Evolutionary conservation across 371 early-diverging fungal genomes (phyloP), one percentile per base, ranked within the genome.

Genomic region (Apophysomyces variabilis): DNA sequence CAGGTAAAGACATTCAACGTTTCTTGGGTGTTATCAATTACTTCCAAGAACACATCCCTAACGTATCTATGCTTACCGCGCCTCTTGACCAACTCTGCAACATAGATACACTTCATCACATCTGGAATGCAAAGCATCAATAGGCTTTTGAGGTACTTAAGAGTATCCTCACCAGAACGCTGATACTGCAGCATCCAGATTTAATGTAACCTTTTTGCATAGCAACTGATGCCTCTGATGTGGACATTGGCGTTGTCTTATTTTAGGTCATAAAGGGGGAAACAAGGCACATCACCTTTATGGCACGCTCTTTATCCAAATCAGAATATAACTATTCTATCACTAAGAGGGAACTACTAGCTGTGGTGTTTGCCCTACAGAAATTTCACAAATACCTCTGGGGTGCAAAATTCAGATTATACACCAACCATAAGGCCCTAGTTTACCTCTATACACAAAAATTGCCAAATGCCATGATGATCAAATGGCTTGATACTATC

Each of bases 211-310:
- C 69, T 3, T 78, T 82, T 44, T 66, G 64, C 26, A 58, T 83
- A 0, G 77, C 74, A 6, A 78, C 79, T 0, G 81, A 86, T 63
- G 78, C 83, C 0, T 82, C 79, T 0, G 67, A 78, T 38, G 50
- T 56, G 8, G 80, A 74, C 8, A 77, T 78, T 37, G 80, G 76
- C 16, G 75, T 71, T 36, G 72, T 68, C 0, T 46, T 85, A n/a
- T 73, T 50, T 46, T 71, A 76, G 58, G 65, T 47, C 1, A 66
- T 54, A 5, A 16, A 66, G 16, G 59, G 38, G 2, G 39, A 54
- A 16, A 59, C 46, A 46, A 39, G 57, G 7, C 64, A 71, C 50
- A 75, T 75, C 14, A 66, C 58, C 1, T 75, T 71, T 21, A 54
- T 67, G 4, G 66, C 72, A 0, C 37, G 68, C 7, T 18, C 65